Base-by-base conservation (phyloP, 2,329 filamentous ascomycete species). In the Aspergillus ochraceoroseus region DNA sequence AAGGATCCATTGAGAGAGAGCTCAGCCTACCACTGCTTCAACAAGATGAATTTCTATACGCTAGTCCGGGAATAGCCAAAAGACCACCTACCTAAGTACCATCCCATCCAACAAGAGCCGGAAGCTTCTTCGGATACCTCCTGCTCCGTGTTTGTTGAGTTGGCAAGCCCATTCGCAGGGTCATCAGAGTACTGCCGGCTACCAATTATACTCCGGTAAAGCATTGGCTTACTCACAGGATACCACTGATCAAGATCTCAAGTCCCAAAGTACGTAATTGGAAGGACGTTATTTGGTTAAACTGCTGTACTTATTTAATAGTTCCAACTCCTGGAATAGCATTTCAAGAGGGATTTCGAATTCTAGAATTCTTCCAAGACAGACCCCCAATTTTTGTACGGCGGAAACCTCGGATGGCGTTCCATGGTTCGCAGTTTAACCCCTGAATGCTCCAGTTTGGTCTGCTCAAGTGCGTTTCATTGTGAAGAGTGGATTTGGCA, bases 361-460 rank as follows among this genome's bases (percentile, higher is more conserved):
- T n/a, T n/a, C n/a, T n/a, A n/a, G n/a, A n/a, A n/a, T n/a, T n/a
- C n/a, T n/a, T n/a, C n/a, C n/a, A n/a, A n/a, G n/a, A n/a, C n/a
- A n/a, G 6, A 12, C 31, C 34, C 35, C 17, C 43, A 37, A 32
- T 32, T 43, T 44, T 39, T 45, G 48, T 43, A 43, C 15, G 14
- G 41, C 49, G 47, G 47, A 43, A 46, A 47, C 43, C 49, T 51
- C 49, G 49, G 49, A 43, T 47, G 44, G 29, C 15, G 47, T 43
- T 38, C 47, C 49, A 50, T 47, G 49, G 47, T 45, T 29, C 30
- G 13, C 31, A 37, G 26, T 27, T 25, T 33, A 40, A 3, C 41
- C 43, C 45, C 43, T 50, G 47, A 41, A 43, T 42, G 25, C 22
- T n/a, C 23, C 23, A 7, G 29, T 12, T 18, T 12, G 9, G 26